Conservation (phyloP, 495 filamentous ascomycete species). For the Penicillium atrosanguineum region DNA sequence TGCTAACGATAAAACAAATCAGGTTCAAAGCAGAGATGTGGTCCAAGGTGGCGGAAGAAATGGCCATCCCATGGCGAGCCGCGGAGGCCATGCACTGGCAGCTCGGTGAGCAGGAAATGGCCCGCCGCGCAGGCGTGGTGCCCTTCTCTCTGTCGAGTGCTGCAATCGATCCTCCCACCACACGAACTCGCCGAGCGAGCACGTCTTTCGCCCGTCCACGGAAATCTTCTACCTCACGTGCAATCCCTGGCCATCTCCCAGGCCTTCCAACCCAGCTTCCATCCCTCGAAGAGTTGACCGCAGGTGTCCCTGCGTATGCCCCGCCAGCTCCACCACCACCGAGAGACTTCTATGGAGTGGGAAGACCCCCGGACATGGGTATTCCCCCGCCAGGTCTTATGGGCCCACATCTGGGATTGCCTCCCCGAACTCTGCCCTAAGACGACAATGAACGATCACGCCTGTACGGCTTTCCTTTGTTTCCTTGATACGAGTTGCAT, state of each 20-base stretch:
- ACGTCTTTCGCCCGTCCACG: conserved; percentile 44
- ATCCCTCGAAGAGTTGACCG: conserved; percentile 46
- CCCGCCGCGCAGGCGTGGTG: conserved; percentile 77
- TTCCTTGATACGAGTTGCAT: conserved; percentile 47
- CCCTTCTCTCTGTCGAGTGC: conserved; percentile 70
- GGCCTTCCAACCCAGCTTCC: conserved; percentile 40
- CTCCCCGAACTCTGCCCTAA: conserved; percentile 43
- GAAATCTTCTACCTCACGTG: conserved; percentile 40
- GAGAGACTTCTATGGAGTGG: conserved; percentile 40
- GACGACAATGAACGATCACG: conserved; percentile 25
- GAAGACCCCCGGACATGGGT: conserved; percentile 33
- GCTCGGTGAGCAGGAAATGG: conserved; percentile 90
- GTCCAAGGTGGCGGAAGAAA: conserved; percentile 88
- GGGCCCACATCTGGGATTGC: conserved; percentile 35
- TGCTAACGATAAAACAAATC: conserved; percentile 12
- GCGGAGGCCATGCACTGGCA: conserved; percentile 99
- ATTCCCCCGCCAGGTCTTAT: conserved; percentile 30
- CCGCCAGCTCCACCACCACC: conserved; percentile 37
- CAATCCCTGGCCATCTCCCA: conserved; percentile 30
- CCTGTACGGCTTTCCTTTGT: conserved; percentile 22
- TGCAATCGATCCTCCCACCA: conserved; percentile 53
- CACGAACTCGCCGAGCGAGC: conserved; percentile 45
- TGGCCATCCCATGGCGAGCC: conserved; percentile 94
- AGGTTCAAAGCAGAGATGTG: conserved; percentile 99
- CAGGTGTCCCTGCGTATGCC: conserved; percentile 46